Base-by-base conservation (phyloP, 164 flowering plant genomes). In the Vitis rotundifolia region DNA sequence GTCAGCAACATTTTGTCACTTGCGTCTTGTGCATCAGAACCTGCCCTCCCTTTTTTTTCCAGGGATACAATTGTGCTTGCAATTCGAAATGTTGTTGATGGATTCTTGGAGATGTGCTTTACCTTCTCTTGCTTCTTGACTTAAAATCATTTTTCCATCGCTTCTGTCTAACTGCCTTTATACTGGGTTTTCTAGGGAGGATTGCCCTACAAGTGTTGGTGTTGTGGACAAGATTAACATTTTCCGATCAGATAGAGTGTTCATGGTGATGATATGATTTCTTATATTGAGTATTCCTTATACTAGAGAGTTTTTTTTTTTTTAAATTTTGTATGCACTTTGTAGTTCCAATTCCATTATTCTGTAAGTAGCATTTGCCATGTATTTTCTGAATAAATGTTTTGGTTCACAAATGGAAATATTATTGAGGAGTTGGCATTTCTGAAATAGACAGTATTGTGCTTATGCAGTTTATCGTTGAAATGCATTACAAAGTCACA, bases 191-290 rank as follows among this genome's bases (percentile, higher is more conserved):
- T 80, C 70, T 60, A 96, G 99, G 82, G 92, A 86, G 48, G 79
- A 80, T 52, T 67, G 22, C 70, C 71, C 78, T 60, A 31, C 68
- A 61, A 82, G 71, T 66, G 62, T 56, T 78, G 85, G 80, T 62
- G 83, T 96, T 68, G 66, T 87, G 62, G 99, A 96, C 79, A 91
- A 86, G 80, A 84, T 96, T 47, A 82, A 88, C 68, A 79, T 96
- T 66, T 93, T 96, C 75, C 96, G 98, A 26, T 87, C 95, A 18
- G 98, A 93, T 78, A 88, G 99, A 85, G 97, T 93, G 19, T 96
- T 96, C 77, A 88, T 76, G 98, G 99, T 93, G 71, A 73, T 59
- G 6, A 52, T 68, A 64, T 47, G 5, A 48, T 54, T 63, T 60
- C 19, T 57, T 64, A 11, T 44, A 9, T 16, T 50, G 18, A 15